A percentile compares a stretch with the other conserved stretches of the same genome.
These are phyloP conservation scores for Globisporangium abappressorium DNA, from an alignment of 352 stramenopile genomes.

Conservation along the genomic window DNA sequence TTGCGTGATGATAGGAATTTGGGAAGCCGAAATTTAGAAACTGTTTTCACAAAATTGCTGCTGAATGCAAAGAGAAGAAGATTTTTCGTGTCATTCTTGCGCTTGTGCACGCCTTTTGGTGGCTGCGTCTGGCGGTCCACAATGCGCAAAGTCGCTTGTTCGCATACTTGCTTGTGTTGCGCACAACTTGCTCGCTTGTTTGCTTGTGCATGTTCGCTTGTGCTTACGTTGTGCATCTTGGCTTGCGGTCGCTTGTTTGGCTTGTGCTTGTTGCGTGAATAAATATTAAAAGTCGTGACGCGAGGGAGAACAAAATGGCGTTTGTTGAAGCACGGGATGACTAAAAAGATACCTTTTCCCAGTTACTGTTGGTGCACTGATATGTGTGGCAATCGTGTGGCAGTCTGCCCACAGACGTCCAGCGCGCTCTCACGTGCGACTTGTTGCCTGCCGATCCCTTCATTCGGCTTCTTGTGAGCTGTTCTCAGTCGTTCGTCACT, in stretches of 20 bases:
- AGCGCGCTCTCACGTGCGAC: background rate
- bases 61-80: background rate
- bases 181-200: background rate
- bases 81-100: background rate
- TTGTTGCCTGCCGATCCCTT: background rate
- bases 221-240: no score
- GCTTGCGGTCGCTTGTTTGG: no score
- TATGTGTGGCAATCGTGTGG: background rate
- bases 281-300: background rate
- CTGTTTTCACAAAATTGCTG: background rate
- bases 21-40: constrained; percentile 1
- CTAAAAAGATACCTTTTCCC: background rate
- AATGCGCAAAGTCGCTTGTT: background rate
- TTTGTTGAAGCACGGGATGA: background rate
- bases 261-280: background rate
- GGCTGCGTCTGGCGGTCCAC: background rate
- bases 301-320: background rate
- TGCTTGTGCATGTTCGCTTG: background rate
- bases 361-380: background rate
- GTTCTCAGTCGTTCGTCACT: background rate
- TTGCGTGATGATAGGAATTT: background rate
- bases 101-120: background rate
- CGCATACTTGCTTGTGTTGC: background rate
- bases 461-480: background rate
- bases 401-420: background rate